phyloP scores from a whole-genome alignment of 768 basidiomycete species.

The Daedalea quercina region DNA sequence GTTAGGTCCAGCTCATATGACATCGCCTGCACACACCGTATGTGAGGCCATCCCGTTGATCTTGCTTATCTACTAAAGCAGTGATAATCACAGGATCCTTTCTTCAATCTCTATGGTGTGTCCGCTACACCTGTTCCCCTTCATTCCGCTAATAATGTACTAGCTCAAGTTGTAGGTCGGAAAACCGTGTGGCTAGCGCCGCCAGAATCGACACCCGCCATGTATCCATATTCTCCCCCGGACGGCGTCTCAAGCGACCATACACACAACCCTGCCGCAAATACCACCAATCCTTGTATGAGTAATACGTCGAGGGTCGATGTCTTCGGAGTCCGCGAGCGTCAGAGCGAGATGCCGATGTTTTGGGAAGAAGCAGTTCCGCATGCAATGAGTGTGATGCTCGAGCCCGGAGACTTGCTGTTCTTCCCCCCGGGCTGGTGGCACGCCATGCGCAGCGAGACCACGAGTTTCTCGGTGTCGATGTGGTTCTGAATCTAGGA shows the following conservation, averaged over 20 bases:
- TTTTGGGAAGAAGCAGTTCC: slow-evolving; percentile 57
- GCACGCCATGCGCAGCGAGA: slow-evolving; percentile 86
- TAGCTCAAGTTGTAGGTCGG: slow-evolving; percentile 82
- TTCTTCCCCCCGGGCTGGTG: slow-evolving; percentile 93
- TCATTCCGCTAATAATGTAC: not conserved
- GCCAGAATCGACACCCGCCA: slow-evolving; percentile 42
- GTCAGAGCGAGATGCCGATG: slow-evolving; percentile 29
- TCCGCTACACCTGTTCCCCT: not conserved
- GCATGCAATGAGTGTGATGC: slow-evolving; percentile 49
- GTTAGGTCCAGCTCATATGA: slow-evolving; percentile 73
- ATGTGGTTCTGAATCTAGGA: slow-evolving; percentile 77
- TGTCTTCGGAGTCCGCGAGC: slow-evolving; percentile 46
- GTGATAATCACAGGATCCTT: slow-evolving; percentile 68
- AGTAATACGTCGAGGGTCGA: slow-evolving; percentile 81
- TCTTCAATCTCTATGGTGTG: slow-evolving; percentile 84
- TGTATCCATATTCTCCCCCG: slow-evolving; percentile 50
- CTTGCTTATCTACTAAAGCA: slow-evolving; percentile 7
- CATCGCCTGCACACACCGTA: slow-evolving; percentile 86
- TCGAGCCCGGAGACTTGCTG: slow-evolving; percentile 80
- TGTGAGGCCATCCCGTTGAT: too few species aligned
- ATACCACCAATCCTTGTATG: slow-evolving; percentile 40
- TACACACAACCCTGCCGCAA: slow-evolving; percentile 32
- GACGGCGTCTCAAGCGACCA: not conserved
- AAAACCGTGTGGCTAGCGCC: slow-evolving; percentile 94
- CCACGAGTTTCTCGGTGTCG: slow-evolving; percentile 79